These are phyloP conservation scores for Curvularia verruculosa DNA, from an alignment of 2,329 filamentous ascomycete genomes.

Conservation along the genomic window DNA sequence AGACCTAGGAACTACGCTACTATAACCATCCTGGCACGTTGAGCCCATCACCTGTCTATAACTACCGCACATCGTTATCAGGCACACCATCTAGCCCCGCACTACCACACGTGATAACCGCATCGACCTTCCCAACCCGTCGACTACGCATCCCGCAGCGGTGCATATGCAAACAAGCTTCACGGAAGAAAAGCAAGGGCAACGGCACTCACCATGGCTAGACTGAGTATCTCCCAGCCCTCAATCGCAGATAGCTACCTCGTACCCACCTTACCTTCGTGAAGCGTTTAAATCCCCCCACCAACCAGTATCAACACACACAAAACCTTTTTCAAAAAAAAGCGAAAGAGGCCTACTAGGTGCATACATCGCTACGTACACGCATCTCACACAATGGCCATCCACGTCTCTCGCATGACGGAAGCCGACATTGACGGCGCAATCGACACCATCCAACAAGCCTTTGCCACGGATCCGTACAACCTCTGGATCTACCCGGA, in stretches of 20 bases:
- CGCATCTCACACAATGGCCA: slow-evolving; percentile 52
- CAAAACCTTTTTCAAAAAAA: no score
- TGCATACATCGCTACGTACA: no score
- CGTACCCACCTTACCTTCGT: no score
- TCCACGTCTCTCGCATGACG: slow-evolving; percentile 63
- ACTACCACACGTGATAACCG: not conserved
- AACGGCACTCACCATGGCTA: slow-evolving; percentile 22
- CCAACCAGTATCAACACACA: no score
- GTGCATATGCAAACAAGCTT: slow-evolving; percentile 7
- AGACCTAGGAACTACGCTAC: no score
- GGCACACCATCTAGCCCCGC: not conserved
- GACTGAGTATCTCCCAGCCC: not conserved
- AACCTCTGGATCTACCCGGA: slow-evolving; percentile 69
- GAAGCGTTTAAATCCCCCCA: not conserved
- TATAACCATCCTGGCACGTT: no score
- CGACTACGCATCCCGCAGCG: slow-evolving; percentile 5
- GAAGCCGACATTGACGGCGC: slow-evolving; percentile 67
- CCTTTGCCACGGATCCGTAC: slow-evolving; percentile 71
- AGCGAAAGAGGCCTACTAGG: no score
- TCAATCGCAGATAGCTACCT: not conserved
- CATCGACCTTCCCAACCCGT: slow-evolving; percentile 10
- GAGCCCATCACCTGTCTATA: no score
- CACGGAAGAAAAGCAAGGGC: slow-evolving; percentile 1
- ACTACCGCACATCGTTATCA: not conserved
- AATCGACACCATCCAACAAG: slow-evolving; percentile 68